Evolutionary conservation across 139 green algal genomes (phyloP), one percentile per base, ranked within the genome.

Genomic region (Chlamydomonas sphaeroides): DNA sequence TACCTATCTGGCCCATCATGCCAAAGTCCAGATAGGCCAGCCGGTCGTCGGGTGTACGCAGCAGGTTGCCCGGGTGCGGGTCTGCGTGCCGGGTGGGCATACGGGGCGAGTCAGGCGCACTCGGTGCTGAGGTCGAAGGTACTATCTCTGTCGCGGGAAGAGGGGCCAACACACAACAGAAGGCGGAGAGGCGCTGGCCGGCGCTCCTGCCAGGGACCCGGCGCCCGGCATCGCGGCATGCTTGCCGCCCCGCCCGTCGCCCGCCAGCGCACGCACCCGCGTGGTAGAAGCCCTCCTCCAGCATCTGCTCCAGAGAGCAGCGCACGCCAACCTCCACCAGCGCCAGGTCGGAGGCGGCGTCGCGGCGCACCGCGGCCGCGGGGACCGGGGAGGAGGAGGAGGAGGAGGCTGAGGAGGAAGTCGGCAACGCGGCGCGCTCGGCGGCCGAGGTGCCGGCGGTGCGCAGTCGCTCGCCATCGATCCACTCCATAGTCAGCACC

Each of bases 401-500:
- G 39, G 10, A 6, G 38, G 4, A 14, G 7, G 25, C 42, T 63
- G 45, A 53, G 14, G 14, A 53, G 14, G 45, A 53, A 53, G 45
- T 53, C 14, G 45, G 45, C 45, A 21, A 10, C 45, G 14, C 14
- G 45, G 11, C 45, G 45, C 11, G 45, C 59, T 70, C 59, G 11
- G 59, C 41, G 8, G 61, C 30, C 7, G 74, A 70, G 32, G 74
- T 21, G 30, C 68, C 79, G 32, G 89, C 85, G 33, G 84, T 93
- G 68, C 93, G 91, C 87, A 98, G 86, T 7, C 94, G 88, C 71
- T 89, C 86, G 39, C 95, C 95, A 3, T 98, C 90, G 45, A 98
- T 89, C 95, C 95, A 98, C 87, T 98, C 95, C 95, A 98, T 98
- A 3, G 95, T 91, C 45, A 98, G 85, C 36, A 98, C 91, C 85